Evolutionary conservation across 441 rosid genomes (phyloP).

Genomic region (Euphorbia corollata): DNA sequence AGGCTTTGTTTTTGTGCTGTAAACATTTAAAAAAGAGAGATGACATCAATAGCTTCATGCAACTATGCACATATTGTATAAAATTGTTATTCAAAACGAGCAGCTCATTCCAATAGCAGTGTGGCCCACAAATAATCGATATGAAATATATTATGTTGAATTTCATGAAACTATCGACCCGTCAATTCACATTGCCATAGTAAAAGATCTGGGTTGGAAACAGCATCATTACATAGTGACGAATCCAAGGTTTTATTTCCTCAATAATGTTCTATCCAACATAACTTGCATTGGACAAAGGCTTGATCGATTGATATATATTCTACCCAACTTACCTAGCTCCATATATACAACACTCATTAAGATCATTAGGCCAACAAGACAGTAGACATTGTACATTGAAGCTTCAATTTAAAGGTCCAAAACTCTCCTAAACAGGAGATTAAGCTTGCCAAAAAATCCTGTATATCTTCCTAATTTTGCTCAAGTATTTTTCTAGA

Average conservation of each 20-base stretch:
- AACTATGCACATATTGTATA: constrained; percentile 11
- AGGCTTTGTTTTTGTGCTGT: constrained; percentile 33
- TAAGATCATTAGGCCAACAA: constrained; percentile 7
- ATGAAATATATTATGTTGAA: not conserved
- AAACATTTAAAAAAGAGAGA: constrained; percentile 25
- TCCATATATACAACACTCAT: not conserved
- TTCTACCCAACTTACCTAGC: not conserved
- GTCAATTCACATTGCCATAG: too few species aligned
- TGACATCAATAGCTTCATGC: constrained; percentile 20
- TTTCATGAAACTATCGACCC: not conserved
- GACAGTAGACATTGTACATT: not conserved
- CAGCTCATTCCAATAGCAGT: constrained; percentile 8
- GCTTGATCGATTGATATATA: not conserved
- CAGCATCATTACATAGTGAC: too few species aligned
- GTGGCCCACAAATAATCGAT: constrained; percentile 13
- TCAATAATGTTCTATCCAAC: not conserved
- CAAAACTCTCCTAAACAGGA: constrained; percentile 1
- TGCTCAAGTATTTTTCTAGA: not conserved
- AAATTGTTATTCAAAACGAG: constrained; percentile 16
- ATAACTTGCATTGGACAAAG: not conserved
- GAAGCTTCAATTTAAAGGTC: constrained; percentile 7
- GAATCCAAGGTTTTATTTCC: not conserved
- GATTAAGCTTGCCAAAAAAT: not conserved
- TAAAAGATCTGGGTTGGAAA: too few species aligned
- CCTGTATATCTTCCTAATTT: not conserved